A percentile compares a stretch with the other conserved stretches of the same genome.
Conservation (phyloP, 1,284 basidiomycete species). For the Neolentinus lepideus region DNA sequence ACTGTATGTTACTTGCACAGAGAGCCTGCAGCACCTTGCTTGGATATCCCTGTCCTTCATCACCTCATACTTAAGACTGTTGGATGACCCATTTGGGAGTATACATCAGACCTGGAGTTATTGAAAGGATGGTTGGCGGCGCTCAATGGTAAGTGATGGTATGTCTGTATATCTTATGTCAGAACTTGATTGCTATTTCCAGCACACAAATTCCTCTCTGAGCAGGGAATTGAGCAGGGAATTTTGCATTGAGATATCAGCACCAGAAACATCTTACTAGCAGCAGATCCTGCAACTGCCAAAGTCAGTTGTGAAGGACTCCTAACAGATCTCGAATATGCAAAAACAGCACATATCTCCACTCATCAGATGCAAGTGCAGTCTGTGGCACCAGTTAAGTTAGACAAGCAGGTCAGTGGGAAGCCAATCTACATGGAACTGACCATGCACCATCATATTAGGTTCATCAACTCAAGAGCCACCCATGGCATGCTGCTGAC, state of each 20-base stretch:
- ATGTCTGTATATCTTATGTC: background rate
- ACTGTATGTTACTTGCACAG: background rate
- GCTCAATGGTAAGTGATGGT: slow-evolving; percentile 3
- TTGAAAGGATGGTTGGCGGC: slow-evolving; percentile 4
- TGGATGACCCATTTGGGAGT: slow-evolving; percentile 11
- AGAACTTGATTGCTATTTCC: background rate
- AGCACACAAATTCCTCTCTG: background rate
- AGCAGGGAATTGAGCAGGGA: background rate
- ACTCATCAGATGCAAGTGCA: background rate
- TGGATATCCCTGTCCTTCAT: slow-evolving; percentile 4
- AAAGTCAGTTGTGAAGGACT: slow-evolving; percentile 5
- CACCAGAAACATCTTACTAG: slow-evolving; percentile 9
- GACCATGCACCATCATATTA: background rate
- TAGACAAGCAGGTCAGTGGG: background rate
- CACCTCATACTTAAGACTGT: slow-evolving; percentile 7
- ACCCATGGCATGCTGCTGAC: slow-evolving; percentile 3
- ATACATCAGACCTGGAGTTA: slow-evolving; percentile 4
- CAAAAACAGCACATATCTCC: background rate
- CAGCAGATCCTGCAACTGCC: background rate
- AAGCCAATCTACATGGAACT: background rate
- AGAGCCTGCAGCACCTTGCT: background rate
- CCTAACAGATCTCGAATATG: background rate
- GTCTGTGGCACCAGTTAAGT: background rate
- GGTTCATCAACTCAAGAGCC: background rate
- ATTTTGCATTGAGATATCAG: slow-evolving; percentile 5